phyloP scores from a whole-genome alignment of 257 asterid species.

The Penstemon newberryi region DNA sequence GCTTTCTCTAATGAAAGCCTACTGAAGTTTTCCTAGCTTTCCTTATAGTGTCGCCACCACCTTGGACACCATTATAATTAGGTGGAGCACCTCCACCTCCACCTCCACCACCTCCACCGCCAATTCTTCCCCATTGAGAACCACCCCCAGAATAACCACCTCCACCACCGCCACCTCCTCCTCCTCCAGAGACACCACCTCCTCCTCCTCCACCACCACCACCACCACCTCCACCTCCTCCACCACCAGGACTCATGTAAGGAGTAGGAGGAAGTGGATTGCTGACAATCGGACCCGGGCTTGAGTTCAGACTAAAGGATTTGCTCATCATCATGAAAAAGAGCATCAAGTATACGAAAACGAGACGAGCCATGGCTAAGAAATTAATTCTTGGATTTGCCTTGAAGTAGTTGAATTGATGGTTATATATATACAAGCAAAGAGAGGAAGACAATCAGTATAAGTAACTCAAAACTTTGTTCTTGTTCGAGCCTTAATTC shows the following conservation, averaged over 20 bases:
- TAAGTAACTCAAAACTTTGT: constrained; percentile 20
- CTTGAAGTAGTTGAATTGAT: background rate
- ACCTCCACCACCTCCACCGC: background rate
- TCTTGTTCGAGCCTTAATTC: background rate
- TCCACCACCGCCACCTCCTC: constrained; percentile 20
- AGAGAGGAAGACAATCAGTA: background rate
- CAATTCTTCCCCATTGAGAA: constrained; percentile 10
- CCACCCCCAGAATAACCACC: constrained; percentile 13
- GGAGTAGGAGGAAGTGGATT: background rate
- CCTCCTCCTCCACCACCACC: constrained; percentile 29
- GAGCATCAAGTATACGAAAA: background rate
- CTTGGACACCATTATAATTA: too few relatives aligned
- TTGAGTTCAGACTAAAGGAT: background rate
- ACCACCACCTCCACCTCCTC: constrained; percentile 24
- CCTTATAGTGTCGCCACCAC: background rate
- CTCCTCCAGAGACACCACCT: constrained; percentile 13
- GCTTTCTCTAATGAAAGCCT: constrained; percentile 8
- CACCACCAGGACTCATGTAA: constrained; percentile 2
- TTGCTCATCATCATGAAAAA: constrained; percentile 4
- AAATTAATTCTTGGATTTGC: background rate
- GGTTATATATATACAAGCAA: constrained; percentile 10
- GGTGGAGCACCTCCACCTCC: background rate
- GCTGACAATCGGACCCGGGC: background rate
- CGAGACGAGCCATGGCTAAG: constrained; percentile 26
- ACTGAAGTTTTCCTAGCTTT: constrained; percentile 13